Evolutionary conservation across 1,284 basidiomycete genomes (phyloP).

Genomic region (Trichosporon sp.): DNA sequence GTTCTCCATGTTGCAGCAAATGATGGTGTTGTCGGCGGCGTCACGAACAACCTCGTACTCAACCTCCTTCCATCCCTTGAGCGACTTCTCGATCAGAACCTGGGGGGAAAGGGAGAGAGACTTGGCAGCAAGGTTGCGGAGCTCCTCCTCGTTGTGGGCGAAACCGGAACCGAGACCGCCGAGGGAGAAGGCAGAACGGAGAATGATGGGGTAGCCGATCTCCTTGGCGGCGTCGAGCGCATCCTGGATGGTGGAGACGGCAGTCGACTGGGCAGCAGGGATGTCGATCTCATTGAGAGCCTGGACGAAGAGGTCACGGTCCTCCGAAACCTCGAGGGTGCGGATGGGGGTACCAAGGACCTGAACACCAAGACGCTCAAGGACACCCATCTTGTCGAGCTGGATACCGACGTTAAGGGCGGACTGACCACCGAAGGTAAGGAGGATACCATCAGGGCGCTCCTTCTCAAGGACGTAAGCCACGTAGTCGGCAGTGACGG

Average conservation of each 20-base stretch:
- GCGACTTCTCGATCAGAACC: constrained; percentile 93
- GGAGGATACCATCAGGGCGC: constrained; percentile 90
- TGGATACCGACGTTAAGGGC: constrained; percentile 97
- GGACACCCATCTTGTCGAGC: constrained; percentile 94
- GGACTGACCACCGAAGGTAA: constrained; percentile 98
- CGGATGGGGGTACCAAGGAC: constrained; percentile 94
- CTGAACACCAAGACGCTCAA: constrained; percentile 89
- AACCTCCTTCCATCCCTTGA: constrained; percentile 99
- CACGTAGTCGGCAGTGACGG: constrained; percentile 95
- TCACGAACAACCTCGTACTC: constrained; percentile 99
- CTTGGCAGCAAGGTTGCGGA: constrained; percentile 90
- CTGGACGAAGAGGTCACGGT: constrained; percentile 94
- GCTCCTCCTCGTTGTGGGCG: constrained; percentile 89
- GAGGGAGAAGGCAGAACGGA: constrained; percentile 96
- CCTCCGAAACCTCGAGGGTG: constrained; percentile 93
- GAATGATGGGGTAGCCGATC: constrained; percentile 97
- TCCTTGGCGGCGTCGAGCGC: constrained; percentile 83
- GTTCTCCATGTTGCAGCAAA: constrained; percentile 99
- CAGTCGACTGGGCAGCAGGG: constrained; percentile 93
- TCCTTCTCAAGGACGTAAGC: constrained; percentile 99
- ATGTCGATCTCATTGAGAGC: constrained; percentile 98
- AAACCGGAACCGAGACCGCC: constrained; percentile 99
- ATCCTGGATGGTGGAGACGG: constrained; percentile 90
- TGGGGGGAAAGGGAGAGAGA: constrained; percentile 88
- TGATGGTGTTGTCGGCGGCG: constrained; percentile 90